Percentiles rank a stretch among this genome's conserved stretches.
These are phyloP conservation scores for Penicillium tannophilum DNA, from an alignment of 495 filamentous ascomycete species.

Conservation along the genomic window DNA sequence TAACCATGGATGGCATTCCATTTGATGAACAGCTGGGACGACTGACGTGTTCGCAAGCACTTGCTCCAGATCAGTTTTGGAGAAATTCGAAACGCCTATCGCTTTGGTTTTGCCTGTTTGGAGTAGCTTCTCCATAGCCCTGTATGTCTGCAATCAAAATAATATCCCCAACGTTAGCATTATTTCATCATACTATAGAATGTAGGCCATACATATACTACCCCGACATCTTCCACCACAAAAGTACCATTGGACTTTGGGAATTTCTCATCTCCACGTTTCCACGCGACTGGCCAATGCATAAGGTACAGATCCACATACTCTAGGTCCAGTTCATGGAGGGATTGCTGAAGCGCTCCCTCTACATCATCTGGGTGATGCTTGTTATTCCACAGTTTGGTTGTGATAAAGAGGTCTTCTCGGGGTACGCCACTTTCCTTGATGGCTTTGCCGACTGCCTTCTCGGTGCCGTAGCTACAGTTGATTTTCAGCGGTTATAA, in stretches of 20 bases:
- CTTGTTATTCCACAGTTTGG: slow-evolving; percentile 70
- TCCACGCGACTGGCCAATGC: slow-evolving; percentile 65
- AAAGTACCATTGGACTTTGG: slow-evolving; percentile 50
- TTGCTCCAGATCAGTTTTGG: slow-evolving; percentile 65
- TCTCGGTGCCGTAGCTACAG: slow-evolving; percentile 48
- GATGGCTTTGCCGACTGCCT: slow-evolving; percentile 59
- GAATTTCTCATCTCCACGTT: slow-evolving; percentile 39
- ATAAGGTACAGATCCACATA: slow-evolving; percentile 75
- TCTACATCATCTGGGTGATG: slow-evolving; percentile 65
- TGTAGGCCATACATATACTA: slow-evolving; percentile 48
- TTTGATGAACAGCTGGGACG: slow-evolving; percentile 66
- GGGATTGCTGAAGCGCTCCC: slow-evolving; percentile 59
- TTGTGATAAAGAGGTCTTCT: slow-evolving; percentile 66
- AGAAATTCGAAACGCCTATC: slow-evolving; percentile 77
- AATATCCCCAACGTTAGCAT: slow-evolving; percentile 10
- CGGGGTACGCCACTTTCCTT: slow-evolving; percentile 56
- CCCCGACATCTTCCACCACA: slow-evolving; percentile 46
- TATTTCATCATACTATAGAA: slow-evolving; percentile 4
- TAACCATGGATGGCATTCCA: slow-evolving; percentile 64
- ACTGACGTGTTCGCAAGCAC: slow-evolving; percentile 61
- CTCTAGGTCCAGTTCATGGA: slow-evolving; percentile 61
- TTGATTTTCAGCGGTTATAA: neutral
- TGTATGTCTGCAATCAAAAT: slow-evolving; percentile 49
- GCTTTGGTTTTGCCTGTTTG: slow-evolving; percentile 58
- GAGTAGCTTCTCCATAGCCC: slow-evolving; percentile 64